phyloP scores from a whole-genome alignment of 176 grass and related monocot species.

The Musa schizocarpa region DNA sequence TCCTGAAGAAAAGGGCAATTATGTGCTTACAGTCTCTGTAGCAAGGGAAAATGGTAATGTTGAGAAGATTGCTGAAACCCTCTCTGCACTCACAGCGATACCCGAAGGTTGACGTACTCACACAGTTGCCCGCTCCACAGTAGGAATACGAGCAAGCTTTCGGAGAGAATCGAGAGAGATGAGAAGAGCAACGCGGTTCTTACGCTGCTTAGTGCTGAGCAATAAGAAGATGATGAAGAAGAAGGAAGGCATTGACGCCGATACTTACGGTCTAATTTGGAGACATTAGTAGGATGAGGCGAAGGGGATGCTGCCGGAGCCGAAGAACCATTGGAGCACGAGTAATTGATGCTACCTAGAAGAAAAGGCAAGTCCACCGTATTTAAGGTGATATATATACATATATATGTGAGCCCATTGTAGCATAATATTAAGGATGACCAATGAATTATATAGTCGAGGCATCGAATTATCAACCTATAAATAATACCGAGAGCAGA shows the following conservation, averaged over 20 bases:
- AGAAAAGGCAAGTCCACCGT: background rate
- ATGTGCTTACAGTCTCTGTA: constrained; percentile 56
- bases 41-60: constrained; percentile 58
- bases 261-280: constrained; percentile 49
- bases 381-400: background rate
- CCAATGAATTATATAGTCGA: too few relatives aligned
- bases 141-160: constrained; percentile 57
- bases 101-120: constrained; percentile 36
- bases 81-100: constrained; percentile 59
- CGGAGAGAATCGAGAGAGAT: constrained; percentile 1
- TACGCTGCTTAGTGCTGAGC: too few relatives aligned
- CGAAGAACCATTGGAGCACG: constrained; percentile 37
- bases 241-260: background rate
- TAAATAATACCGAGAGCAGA: too few relatives aligned
- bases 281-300: constrained; percentile 25
- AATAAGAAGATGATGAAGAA: background rate
- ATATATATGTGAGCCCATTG: too few relatives aligned
- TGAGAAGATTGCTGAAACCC: constrained; percentile 77
- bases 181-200: background rate
- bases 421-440: too few relatives aligned
- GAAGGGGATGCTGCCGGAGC: constrained; percentile 18
- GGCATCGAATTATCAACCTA: too few relatives aligned
- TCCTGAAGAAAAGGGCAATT: background rate
- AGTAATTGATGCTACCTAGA: constrained; percentile 58
- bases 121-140: constrained; percentile 63